phyloP scores from a whole-genome alignment of 2,329 filamentous ascomycete species.

The Zarea fungicola region DNA sequence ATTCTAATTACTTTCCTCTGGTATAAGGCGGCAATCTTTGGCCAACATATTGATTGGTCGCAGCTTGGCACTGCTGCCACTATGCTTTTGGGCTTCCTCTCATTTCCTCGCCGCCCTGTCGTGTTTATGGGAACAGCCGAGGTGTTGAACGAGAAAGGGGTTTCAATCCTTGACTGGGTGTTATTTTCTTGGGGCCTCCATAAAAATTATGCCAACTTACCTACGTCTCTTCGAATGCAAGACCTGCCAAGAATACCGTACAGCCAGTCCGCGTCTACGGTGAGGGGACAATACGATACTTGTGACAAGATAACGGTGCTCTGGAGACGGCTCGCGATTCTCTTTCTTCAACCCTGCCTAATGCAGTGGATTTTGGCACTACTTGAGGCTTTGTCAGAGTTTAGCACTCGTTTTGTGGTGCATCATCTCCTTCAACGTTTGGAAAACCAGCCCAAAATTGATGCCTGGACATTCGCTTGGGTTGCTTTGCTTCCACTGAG shows the following conservation, averaged over 20 bases:
- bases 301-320: not conserved
- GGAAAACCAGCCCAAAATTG: conserved; percentile 33
- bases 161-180: conserved; percentile 3
- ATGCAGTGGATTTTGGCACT: conserved; percentile 8
- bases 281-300: not conserved
- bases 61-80: not conserved
- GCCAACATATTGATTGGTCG: not conserved
- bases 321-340: not conserved
- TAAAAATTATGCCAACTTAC: not conserved
- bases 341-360: not conserved
- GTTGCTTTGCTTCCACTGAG: conserved; percentile 47
- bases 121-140: not conserved
- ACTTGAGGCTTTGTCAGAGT: not conserved
- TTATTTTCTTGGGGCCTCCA: conserved; percentile 7
- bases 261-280: not conserved
- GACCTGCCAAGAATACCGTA: not conserved
- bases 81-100: not conserved
- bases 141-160: conserved; percentile 3
- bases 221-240: not conserved
- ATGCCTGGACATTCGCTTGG: conserved; percentile 32
- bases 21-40: not conserved
- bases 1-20: not conserved
- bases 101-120: not conserved
- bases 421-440: conserved; percentile 3
- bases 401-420: conserved; percentile 1